Percentiles rank a stretch among this genome's conserved stretches.
Conservation (phyloP, 495 filamentous ascomycete genomes). For the Xylaria bambusicola region DNA sequence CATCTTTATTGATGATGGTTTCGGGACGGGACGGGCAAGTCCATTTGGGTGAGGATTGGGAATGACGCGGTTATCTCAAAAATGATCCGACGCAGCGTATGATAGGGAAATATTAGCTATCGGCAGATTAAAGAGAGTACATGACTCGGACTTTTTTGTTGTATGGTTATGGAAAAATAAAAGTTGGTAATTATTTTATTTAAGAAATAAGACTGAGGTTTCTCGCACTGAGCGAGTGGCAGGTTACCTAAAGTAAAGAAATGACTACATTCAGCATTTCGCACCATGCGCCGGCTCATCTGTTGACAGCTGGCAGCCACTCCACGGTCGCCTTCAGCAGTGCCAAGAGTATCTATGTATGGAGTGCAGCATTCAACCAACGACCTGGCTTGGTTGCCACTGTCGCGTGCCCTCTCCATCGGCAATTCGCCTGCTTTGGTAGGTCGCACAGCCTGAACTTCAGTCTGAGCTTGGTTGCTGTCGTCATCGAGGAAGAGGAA, state of each 20-base stretch:
- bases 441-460: background rate
- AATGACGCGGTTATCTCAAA: background rate
- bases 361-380: too few relatives aligned
- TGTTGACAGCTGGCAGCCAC: too few relatives aligned
- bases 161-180: too few relatives aligned
- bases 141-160: too few relatives aligned
- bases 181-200: too few relatives aligned
- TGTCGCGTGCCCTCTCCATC: slow-evolving; percentile 2
- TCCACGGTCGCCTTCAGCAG: too few relatives aligned
- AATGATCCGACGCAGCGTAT: background rate
- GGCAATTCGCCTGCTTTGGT: background rate
- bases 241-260: too few relatives aligned
- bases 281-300: too few relatives aligned
- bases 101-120: background rate
- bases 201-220: too few relatives aligned
- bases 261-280: too few relatives aligned
- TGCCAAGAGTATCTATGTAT: background rate
- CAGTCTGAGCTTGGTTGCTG: background rate
- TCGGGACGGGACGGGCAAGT: background rate
- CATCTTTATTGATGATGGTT: slow-evolving; percentile 40
- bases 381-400: background rate
- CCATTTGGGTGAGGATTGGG: background rate
- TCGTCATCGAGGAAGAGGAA: background rate
- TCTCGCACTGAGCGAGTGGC: too few relatives aligned
- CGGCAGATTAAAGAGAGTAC: too few relatives aligned